These are phyloP conservation scores for Pseudogymnoascus sp. DNA, from an alignment of 2,329 filamentous ascomycete species.

Conservation along the genomic window DNA sequence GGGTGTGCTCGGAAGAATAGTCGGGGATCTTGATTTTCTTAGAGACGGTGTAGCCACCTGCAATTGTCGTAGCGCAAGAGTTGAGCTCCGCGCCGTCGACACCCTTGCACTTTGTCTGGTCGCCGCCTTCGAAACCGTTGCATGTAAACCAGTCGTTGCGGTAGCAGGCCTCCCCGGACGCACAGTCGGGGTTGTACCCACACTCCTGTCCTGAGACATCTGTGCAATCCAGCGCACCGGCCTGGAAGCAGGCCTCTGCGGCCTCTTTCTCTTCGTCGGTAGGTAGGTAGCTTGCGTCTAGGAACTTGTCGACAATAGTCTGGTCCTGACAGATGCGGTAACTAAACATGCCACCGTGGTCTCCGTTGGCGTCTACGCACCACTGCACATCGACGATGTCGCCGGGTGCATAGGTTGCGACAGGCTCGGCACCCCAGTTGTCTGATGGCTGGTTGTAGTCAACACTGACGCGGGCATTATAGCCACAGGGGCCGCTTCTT, in stretches of 20 bases:
- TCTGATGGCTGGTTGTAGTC: conserved; percentile 40
- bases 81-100: conserved; percentile 33
- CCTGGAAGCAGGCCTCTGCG: conserved; percentile 45
- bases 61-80: conserved; percentile 44
- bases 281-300: conserved; percentile 39
- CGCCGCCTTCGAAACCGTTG: conserved; percentile 33
- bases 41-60: conserved; percentile 45
- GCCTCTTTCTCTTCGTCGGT: conserved; percentile 45
- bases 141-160: conserved; percentile 50
- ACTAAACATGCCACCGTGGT: conserved; percentile 49
- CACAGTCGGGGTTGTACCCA: conserved; percentile 41
- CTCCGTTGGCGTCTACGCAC: conserved; percentile 49
- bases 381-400: conserved; percentile 43
- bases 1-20: conserved; percentile 41
- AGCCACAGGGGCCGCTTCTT: conserved; percentile 43
- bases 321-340: conserved; percentile 48
- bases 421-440: conserved; percentile 36
- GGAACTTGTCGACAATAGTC: conserved; percentile 41
- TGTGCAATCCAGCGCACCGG: conserved; percentile 39
- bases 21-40: conserved; percentile 30
- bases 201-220: conserved; percentile 43
- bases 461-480: conserved; percentile 43
- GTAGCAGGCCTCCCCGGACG: conserved; percentile 35
- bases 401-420: conserved; percentile 38
- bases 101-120: conserved; percentile 32